Conservation (phyloP, 768 basidiomycete species). For the Cystobasidiopsis lactophilus region DNA sequence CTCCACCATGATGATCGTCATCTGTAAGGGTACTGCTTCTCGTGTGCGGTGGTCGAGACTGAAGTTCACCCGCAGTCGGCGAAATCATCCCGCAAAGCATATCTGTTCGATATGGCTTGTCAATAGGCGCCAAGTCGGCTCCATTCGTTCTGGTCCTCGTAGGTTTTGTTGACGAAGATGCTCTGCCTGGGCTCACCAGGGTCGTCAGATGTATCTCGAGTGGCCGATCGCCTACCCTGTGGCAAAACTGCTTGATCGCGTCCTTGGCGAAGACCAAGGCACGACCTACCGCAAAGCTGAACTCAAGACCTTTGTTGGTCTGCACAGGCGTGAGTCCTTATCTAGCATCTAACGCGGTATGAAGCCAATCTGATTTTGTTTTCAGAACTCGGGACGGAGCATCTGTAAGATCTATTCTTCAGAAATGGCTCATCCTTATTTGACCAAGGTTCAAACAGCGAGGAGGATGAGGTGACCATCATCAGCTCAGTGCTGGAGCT, state of each 20-base stretch:
- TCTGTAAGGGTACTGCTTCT: constrained; percentile 12
- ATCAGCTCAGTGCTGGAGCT: constrained; percentile 16
- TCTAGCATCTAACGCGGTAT: neutral
- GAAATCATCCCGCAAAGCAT: constrained; percentile 46
- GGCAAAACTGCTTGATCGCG: constrained; percentile 50
- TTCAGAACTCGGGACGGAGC: neutral
- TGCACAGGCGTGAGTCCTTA: constrained; percentile 23
- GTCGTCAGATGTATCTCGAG: constrained; percentile 15
- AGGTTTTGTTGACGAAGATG: constrained; percentile 31
- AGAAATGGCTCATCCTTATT: constrained; percentile 23
- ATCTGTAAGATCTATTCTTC: neutral
- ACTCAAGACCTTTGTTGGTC: constrained; percentile 29
- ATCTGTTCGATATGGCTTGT: constrained; percentile 51
- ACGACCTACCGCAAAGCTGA: constrained; percentile 25
- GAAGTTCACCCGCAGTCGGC: constrained; percentile 15
- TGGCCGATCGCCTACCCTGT: constrained; percentile 50
- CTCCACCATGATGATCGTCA: constrained; percentile 21
- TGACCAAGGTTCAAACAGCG: constrained; percentile 11
- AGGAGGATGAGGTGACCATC: constrained; percentile 28
- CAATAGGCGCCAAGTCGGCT: constrained; percentile 55
- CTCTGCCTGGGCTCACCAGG: neutral
- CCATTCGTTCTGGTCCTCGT: constrained; percentile 52
- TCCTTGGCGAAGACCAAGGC: constrained; percentile 50
- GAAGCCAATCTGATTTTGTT: neutral
- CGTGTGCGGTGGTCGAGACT: no score